Percentiles rank a stretch among this genome's conserved stretches.
Evolutionary conservation across 2,329 filamentous ascomycete species (phyloP).

Genomic region (Stemphylium vesicarium): DNA sequence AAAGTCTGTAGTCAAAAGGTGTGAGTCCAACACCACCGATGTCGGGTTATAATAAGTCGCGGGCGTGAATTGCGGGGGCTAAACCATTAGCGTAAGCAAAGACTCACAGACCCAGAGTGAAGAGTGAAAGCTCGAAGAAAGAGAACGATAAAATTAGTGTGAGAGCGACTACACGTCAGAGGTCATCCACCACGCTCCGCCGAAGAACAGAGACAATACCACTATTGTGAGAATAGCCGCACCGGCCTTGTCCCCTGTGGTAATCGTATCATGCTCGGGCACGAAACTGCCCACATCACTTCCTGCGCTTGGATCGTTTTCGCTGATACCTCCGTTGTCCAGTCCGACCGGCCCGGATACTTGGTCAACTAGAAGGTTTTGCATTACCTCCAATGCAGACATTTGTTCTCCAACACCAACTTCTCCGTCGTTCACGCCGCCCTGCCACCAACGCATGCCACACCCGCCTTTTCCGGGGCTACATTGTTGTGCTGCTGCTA

Average conservation of each 20-base stretch:
- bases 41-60: too few relatives aligned
- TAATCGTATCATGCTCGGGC: slow-evolving; percentile 48
- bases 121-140: background rate
- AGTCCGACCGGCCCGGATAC: slow-evolving; percentile 52
- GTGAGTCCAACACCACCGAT: too few relatives aligned
- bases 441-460: slow-evolving; percentile 52
- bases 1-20: too few relatives aligned
- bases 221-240: slow-evolving; percentile 69
- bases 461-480: slow-evolving; percentile 57
- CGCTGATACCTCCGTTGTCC: slow-evolving; percentile 58
- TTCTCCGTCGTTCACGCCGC: slow-evolving; percentile 53
- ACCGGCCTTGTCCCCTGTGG: slow-evolving; percentile 68
- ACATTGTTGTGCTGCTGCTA: slow-evolving; percentile 62
- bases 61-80: background rate
- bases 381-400: slow-evolving; percentile 62
- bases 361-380: slow-evolving; percentile 51
- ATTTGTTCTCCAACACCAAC: slow-evolving; percentile 65
- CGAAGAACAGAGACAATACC: slow-evolving; percentile 60
- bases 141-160: background rate
- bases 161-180: slow-evolving; percentile 15
- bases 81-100: background rate
- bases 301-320: slow-evolving; percentile 54
- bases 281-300: slow-evolving; percentile 33
- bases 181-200: slow-evolving; percentile 61
- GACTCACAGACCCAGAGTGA: background rate